A percentile compares a stretch with the other conserved stretches of the same genome.
These are phyloP conservation scores for Neurospora sp. DNA, from an alignment of 495 filamentous ascomycete species.

Conservation along the genomic window DNA sequence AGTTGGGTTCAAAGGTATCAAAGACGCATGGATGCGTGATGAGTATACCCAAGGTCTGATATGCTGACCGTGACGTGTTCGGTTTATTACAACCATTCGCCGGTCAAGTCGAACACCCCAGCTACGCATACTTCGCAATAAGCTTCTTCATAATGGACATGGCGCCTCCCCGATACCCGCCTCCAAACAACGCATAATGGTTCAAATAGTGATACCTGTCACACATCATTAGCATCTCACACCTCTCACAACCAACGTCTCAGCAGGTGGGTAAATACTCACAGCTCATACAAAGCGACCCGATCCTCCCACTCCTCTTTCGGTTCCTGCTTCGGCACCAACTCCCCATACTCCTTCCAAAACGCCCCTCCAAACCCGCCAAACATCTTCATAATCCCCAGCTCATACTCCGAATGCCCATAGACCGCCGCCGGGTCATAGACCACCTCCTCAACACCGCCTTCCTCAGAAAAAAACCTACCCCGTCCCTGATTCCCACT, in stretches of 20 bases:
- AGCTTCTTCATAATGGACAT: constrained; percentile 66
- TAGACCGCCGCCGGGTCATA: constrained; percentile 76
- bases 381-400: constrained; percentile 95
- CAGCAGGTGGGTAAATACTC: constrained; percentile 23
- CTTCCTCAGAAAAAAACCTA: constrained; percentile 42
- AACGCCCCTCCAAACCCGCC: constrained; percentile 70
- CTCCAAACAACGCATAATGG: constrained; percentile 76
- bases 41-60: neutral
- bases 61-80: neutral
- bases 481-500: constrained; percentile 71
- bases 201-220: constrained; percentile 82
- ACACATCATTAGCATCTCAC: neutral
- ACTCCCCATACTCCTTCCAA: constrained; percentile 62
- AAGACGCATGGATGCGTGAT: too few species aligned
- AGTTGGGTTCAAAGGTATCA: too few species aligned
- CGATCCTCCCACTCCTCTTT: constrained; percentile 77
- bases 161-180: constrained; percentile 62
- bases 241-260: neutral
- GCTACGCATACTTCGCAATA: constrained; percentile 50
- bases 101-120: neutral
- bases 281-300: constrained; percentile 72
- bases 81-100: neutral
- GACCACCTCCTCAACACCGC: constrained; percentile 60
- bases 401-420: constrained; percentile 80
- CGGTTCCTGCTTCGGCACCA: constrained; percentile 72